Evolutionary conservation across 345 rosid species (phyloP), one percentile per base, ranked within the genome.

Genomic region (Eucalyptus lansdowneana): DNA sequence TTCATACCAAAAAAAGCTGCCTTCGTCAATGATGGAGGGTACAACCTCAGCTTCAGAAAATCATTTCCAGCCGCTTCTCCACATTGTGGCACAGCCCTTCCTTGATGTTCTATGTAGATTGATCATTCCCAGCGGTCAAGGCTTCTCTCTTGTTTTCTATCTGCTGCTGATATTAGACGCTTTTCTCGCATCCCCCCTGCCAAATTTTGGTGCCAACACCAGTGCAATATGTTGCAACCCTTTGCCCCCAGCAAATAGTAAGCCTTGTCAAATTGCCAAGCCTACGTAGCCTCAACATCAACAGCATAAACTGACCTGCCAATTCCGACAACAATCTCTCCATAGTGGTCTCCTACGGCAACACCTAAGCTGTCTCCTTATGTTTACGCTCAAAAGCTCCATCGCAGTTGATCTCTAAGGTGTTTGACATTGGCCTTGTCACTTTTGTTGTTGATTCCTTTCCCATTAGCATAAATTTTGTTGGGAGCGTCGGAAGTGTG

Each of bases 341-440:
- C 21, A 0, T n/a, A 0, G 40, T n/a, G 34, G 76, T 7, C 16
- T n/a, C 76, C 34, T 0, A n/a, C 40, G 72, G 72, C 76, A n/a
- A 65, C 76, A n/a, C 37, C 40, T 56, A n/a, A 0, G 76, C 19
- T n/a, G 21, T 15, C 37, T 65, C 76, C 19, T 65, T n/a, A 65
- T 14, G 31, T n/a, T 65, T 16, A 65, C 8, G 37, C 37, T 65
- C 1, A 65, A 65, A 65, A 65, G 76, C 40, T 65, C 76, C 76
- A 65, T 65, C 76, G 2, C 21, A 22, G 62, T n/a, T 65, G 40
- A 8, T 65, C 21, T 65, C 4, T 29, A 65, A 65, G 37, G 37
- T 29, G 72, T 29, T 29, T 62, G 17, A 8, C 72, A 14, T 62
- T 29, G 14, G 67, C 37, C 72, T 65, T 2, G 72, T n/a, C 72